Evolutionary conservation across 371 early-diverging fungal genomes (phyloP), one percentile per base, ranked within the genome.

Genomic region (Mortierella sp.): DNA sequence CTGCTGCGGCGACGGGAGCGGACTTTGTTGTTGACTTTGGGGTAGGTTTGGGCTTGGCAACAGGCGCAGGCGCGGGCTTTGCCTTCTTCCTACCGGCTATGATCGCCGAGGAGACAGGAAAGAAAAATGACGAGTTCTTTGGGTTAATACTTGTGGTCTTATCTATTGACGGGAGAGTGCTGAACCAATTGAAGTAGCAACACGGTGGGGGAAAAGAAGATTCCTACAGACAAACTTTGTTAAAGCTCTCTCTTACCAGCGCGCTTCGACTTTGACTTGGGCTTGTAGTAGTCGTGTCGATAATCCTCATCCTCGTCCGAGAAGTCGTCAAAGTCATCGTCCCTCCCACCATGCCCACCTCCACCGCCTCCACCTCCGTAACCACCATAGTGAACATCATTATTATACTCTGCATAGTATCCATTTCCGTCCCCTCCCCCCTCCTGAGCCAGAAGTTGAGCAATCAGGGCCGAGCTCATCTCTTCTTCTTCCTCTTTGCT

Each of bases 381-480:
- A 19, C 75, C 71, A 14, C 89, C 88, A 14, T 85, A 82, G 64
- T 77, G 86, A 55, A 82, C 71, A 54, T 89, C 89, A 76, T 92
- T 93, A 77, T 90, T 91, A 80, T 93, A 93, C 81, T 93, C 93
- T 26, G 90, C 90, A 81, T 93, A 93, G 72, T 93, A 93, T 48
- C 86, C 88, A 67, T 87, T 78, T 59, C 88, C 89, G 70, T 87
- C 90, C 26, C 76, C 83, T 71, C 80, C 82, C 2, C 88, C 88
- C 61, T 96, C 95, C 81, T 95, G 93, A 11, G 95, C 95, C 43
- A 96, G 82, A 76, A 96, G 86, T 76, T 95, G 90, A 69, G 96
- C 96, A 87, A 96, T 96, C 40, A 93, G 84, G 11, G 95, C 96
- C 37, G 93, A 93, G 81, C 95, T 95, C 92, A 96, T 92, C 80